phyloP scores from a whole-genome alignment of 2,329 filamentous ascomycete genomes.

The Exophiala sp. region DNA sequence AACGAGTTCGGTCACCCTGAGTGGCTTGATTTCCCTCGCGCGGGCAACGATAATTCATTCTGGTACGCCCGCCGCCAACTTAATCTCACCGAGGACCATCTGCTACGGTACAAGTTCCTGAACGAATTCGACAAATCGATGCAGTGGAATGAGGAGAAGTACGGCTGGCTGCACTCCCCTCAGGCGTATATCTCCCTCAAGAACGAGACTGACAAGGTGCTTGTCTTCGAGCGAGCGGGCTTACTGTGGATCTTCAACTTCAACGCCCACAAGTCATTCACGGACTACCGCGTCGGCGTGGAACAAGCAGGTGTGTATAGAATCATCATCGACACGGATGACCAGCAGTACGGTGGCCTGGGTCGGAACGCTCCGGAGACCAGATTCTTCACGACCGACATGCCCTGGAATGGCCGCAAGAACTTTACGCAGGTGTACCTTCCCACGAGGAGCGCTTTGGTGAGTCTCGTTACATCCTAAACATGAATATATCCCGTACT shows the following conservation, averaged over 20 bases:
- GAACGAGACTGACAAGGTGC: conserved; percentile 87
- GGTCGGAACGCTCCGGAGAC: conserved; percentile 74
- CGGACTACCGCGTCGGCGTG: conserved; percentile 88
- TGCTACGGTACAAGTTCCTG: conserved; percentile 85
- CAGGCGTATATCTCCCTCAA: conserved; percentile 94
- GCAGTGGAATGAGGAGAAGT: conserved; percentile 82
- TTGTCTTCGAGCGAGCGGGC: conserved; percentile 91
- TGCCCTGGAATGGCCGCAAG: conserved; percentile 83
- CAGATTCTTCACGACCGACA: conserved; percentile 85
- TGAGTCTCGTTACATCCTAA: conserved; percentile 37
- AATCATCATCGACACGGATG: conserved; percentile 79
- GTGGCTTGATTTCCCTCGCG: conserved; percentile 97
- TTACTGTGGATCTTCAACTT: conserved; percentile 97
- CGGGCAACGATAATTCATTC: conserved; percentile 88
- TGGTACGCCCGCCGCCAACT: conserved; percentile 92
- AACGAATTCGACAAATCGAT: conserved; percentile 92
- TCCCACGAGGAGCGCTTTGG: conserved; percentile 76
- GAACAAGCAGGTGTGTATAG: conserved; percentile 81
- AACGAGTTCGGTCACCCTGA: conserved; percentile 99
- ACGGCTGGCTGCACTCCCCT: conserved; percentile 80
- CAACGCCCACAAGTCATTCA: conserved; percentile 77
- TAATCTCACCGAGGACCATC: conserved; percentile 80
- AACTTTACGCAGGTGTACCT: conserved; percentile 94
- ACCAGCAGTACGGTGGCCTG: conserved; percentile 72
- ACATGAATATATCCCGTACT: conserved; percentile 11